Base-by-base conservation (phyloP, 2,329 filamentous ascomycete species). In the Trichoderma cornu-damae region DNA sequence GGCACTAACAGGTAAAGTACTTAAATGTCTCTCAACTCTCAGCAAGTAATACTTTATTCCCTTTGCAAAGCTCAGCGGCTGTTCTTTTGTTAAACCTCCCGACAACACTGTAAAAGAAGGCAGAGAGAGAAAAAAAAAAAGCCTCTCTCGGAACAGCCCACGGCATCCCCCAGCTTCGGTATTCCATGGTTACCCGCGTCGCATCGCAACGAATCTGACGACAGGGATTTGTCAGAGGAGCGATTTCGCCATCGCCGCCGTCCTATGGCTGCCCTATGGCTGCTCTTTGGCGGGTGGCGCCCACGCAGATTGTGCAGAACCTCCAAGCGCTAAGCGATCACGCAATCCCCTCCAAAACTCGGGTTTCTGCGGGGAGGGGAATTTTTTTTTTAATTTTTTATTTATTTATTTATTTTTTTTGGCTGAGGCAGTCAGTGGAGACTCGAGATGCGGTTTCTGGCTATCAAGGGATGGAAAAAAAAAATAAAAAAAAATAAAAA, bases 271-370 rank as follows among this genome's bases (percentile, higher is more conserved):
- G 46, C 26, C 43, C 53, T 52, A 47, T 54, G 42, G 46, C 53
- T 48, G 46, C 18, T 18, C 35, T 24, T 42, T 40, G 43, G 53
- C 53, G 38, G 48, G 58, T 58, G 48, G 50, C 52, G 58, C 53
- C 58, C 53, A 52, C 53, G 32, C 26, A 48, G 37, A 42, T 24
- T 51, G 53, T 51, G 37, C 43, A 55, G 38, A n/a, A 51, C 54
- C 38, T 57, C 54, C 56, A 46, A 64, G 59, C 66, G 64, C 66
- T 70, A 70, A 63, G 60, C 65, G 64, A 70, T 70, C 68, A 70
- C 68, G 68, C 68, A 70, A 70, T 70, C 67, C n/a, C n/a, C 53
- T 62, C 62, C 57, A 63, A 63, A 59, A 62, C 60, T 64, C 59
- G 63, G 58, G 60, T 59, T 44, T 60, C 52, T 63, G 64, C 62